Evolutionary conservation across 441 rosid genomes (phyloP), one percentile per base, ranked within the genome.

Genomic region (Hypseocharis bilobata): DNA sequence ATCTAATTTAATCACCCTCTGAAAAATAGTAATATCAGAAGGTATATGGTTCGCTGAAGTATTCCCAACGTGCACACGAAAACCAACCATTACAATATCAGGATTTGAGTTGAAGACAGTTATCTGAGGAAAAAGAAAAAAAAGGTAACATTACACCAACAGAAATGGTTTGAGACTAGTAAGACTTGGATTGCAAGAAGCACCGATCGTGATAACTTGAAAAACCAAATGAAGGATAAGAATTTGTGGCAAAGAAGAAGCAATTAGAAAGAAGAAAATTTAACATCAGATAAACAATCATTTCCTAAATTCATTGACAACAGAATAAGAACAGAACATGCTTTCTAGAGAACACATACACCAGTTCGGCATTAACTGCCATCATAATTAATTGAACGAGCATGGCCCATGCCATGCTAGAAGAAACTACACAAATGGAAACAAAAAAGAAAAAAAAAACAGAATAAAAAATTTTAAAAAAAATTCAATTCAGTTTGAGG

Each of bases 81-180:
- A 82, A 73, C 99, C 99, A 76, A 96, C 98, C 96, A 96, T 91
- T 73, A 90, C 98, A 77, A 85, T 83, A 72, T 96, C 98, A 63
- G 94, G 98, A 70, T 96, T 92, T 72, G 97, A 89, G 73, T 92
- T 96, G 76, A 86, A 96, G 74, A 90, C 84, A 2, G 96, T 83
- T 72, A 96, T 82, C 99, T 96, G 89, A 47, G 65, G 65, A 28
- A 65, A 58, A 60, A 78, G 32, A 54, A 64, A 60, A 30, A 69
- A 16, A 28, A 62, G 4, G 59, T 62, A 56, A 19, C 26, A 17
- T 52, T 14, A 71, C 34, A 19, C n/a, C 6, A 4, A n/a, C n/a
- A n/a, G n/a, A n/a, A n/a, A n/a, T n/a, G n/a, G n/a, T n/a, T n/a
- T 6, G 62, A 58, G 13, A 55, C 29, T 32, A 58, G 8, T 25